These are phyloP conservation scores for Nymphaea colorata DNA, from an alignment of 164 flowering plant genomes.

Conservation along the genomic window DNA sequence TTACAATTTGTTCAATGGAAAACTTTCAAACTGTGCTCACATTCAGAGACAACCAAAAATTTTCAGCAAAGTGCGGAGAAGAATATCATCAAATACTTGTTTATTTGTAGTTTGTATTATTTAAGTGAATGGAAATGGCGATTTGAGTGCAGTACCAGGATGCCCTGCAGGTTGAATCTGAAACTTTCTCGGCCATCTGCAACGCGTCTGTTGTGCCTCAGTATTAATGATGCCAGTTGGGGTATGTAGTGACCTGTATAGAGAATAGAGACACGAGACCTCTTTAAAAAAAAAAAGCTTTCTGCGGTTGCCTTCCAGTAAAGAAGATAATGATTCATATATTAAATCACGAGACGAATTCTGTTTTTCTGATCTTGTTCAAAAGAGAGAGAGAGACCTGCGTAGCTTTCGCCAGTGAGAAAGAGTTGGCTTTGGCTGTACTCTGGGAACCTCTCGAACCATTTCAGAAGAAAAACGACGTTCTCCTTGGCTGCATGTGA, in stretches of 20 bases:
- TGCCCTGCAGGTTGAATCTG: conserved; percentile 2
- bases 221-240: conserved; percentile 1
- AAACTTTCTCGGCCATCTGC: neutral
- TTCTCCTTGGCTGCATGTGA: conserved; percentile 5
- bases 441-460: conserved; percentile 5
- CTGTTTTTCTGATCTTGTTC: too few species aligned
- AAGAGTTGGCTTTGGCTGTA: conserved; percentile 1
- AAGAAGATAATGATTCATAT: too few species aligned
- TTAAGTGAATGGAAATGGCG: too few species aligned
- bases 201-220: neutral
- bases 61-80: too few species aligned
- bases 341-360: too few species aligned
- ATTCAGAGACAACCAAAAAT: too few species aligned
- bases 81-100: too few species aligned
- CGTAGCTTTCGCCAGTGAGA: conserved; percentile 4
- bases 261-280: neutral
- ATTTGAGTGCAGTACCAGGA: neutral
- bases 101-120: too few species aligned
- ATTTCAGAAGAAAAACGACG: conserved; percentile 2
- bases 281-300: too few species aligned
- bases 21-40: too few species aligned
- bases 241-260: conserved; percentile 3
- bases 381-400: neutral
- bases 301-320: too few species aligned
- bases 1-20: too few species aligned